phyloP scores from a whole-genome alignment of 2,329 filamentous ascomycete species.

The Exophiala aquamarina region DNA sequence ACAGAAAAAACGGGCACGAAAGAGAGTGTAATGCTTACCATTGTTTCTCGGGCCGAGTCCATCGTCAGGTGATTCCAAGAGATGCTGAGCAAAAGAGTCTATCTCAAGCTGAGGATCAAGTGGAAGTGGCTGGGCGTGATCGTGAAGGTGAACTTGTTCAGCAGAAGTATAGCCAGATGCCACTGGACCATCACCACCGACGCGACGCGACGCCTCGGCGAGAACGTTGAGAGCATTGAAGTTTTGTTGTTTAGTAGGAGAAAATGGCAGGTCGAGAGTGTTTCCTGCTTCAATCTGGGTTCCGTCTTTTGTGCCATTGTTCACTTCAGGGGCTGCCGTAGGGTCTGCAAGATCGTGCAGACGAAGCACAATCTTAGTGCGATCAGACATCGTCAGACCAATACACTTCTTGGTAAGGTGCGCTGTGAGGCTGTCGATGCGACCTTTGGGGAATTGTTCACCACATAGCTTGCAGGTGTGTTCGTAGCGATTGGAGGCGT shows the following conservation, averaged over 20 bases:
- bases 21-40: conserved; percentile 2
- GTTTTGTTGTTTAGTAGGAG: conserved; percentile 52
- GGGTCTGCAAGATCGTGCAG: conserved; percentile 66
- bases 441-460: conserved; percentile 85
- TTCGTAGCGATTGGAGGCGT: conserved; percentile 88
- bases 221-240: conserved; percentile 84
- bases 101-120: conserved; percentile 17
- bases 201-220: conserved; percentile 81
- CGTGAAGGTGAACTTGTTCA: conserved; percentile 6
- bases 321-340: conserved; percentile 29
- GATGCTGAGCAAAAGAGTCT: conserved; percentile 9
- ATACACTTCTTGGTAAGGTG: conserved; percentile 88
- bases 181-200: conserved; percentile 45
- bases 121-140: conserved; percentile 1
- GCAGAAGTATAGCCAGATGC: conserved; percentile 4
- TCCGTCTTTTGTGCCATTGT: conserved; percentile 32
- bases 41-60: conserved; percentile 5
- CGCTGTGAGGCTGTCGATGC: conserved; percentile 76
- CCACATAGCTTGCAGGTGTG: conserved; percentile 88
- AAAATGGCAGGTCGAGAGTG: conserved; percentile 38
- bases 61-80: conserved; percentile 8
- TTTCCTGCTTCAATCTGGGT: conserved; percentile 19
- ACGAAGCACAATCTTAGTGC: conserved; percentile 71
- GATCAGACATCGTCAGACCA: conserved; percentile 71
- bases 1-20: no score